Conservation (phyloP, 805 yeast genomes). For the Wickerhamomyces silvicola region DNA sequence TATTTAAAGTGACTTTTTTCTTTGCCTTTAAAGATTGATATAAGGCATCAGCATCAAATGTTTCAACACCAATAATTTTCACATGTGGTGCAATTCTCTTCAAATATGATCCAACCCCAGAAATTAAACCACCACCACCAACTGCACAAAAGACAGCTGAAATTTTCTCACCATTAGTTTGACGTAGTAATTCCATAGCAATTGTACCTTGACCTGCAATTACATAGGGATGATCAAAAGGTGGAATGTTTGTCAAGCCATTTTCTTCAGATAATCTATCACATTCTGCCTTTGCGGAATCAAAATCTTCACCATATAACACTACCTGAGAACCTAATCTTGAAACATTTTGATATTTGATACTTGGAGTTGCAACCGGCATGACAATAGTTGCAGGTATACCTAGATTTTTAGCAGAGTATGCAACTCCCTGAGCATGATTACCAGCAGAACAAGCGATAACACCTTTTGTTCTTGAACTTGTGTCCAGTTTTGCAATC, state of each 20-base stretch:
- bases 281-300: slow-evolving; percentile 91
- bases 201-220: slow-evolving; percentile 99
- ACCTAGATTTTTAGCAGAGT: slow-evolving; percentile 73
- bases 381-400: slow-evolving; percentile 95
- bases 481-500: slow-evolving; percentile 78
- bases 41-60: slow-evolving; percentile 93
- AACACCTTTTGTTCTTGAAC: slow-evolving; percentile 68
- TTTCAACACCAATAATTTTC: slow-evolving; percentile 92
- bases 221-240: slow-evolving; percentile 95
- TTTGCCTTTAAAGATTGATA: slow-evolving; percentile 57
- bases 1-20: slow-evolving; percentile 47
- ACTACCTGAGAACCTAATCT: slow-evolving; percentile 94
- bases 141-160: slow-evolving; percentile 87
- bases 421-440: slow-evolving; percentile 99
- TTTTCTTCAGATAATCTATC: slow-evolving; percentile 58
- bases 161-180: slow-evolving; percentile 67
- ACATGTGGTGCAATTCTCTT: slow-evolving; percentile 98
- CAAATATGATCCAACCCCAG: slow-evolving; percentile 86
- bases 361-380: slow-evolving; percentile 97
- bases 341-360: slow-evolving; percentile 86
- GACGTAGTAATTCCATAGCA: slow-evolving; percentile 88
- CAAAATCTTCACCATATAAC: slow-evolving; percentile 88
- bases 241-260: slow-evolving; percentile 89
- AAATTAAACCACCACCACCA: slow-evolving; percentile 95
- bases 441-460: slow-evolving; percentile 99